Conservation (phyloP, 2,329 filamentous ascomycete genomes). For the Capronia coronata region DNA sequence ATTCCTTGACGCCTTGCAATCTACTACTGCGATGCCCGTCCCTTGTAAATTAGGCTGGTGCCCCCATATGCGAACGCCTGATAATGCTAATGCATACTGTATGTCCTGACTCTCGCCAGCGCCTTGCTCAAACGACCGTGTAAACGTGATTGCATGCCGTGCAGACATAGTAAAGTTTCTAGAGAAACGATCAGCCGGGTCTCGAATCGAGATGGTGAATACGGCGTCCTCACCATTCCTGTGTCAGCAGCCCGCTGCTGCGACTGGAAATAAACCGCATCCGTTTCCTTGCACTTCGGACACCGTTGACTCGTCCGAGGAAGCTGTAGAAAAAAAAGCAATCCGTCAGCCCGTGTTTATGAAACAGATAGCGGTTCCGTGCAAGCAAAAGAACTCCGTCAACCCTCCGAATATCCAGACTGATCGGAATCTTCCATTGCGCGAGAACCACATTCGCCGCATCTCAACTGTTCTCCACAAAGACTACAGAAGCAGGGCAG, state of each 20-base stretch:
- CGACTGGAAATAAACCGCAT: conserved; percentile 98
- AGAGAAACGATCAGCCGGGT: background rate
- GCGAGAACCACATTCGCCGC: conserved; percentile 46
- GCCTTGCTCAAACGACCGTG: conserved; percentile 23
- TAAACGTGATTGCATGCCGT: conserved; percentile 89
- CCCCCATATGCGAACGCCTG: conserved; percentile 4
- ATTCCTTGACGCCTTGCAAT: background rate
- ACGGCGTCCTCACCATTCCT: conserved; percentile 73
- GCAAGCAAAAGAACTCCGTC: conserved; percentile 5
- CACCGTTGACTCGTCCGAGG: conserved; percentile 82
- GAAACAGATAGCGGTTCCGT: conserved; percentile 29
- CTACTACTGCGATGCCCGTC: background rate
- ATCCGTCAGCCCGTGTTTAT: conserved; percentile 30
- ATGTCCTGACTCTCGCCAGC: conserved; percentile 1
- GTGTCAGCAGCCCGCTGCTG: conserved; percentile 95
- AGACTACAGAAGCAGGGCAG: conserved; percentile 50
- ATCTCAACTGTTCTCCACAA: conserved; percentile 53
- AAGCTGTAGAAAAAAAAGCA: conserved; percentile 56
- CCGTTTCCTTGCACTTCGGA: conserved; percentile 74
- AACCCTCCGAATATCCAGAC: conserved; percentile 4
- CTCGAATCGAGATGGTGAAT: conserved; percentile 6
- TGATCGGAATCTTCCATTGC: conserved; percentile 33
- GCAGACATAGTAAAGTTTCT: conserved; percentile 94
- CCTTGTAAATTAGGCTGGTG: background rate
- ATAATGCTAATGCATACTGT: conserved; percentile 10